Percentiles rank a stretch among this genome's conserved stretches.
Evolutionary conservation across 768 basidiomycete genomes (phyloP).

Genomic region (Amanita polypyramis): DNA sequence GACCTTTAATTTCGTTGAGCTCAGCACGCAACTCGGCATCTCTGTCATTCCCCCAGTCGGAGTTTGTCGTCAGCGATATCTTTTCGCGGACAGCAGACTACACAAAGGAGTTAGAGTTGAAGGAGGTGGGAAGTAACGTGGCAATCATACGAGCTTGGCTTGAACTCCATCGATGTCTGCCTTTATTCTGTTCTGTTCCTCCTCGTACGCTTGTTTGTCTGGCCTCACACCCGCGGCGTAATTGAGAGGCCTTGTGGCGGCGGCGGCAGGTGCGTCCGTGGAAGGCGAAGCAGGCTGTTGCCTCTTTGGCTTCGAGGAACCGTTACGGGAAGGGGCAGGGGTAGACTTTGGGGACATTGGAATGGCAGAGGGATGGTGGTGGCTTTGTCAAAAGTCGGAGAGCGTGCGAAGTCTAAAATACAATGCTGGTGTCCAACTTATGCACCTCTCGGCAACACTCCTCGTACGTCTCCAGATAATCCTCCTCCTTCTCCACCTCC

Average conservation of each 20-base stretch:
- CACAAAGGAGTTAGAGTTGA: conserved; percentile 8
- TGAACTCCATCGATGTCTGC: conserved; percentile 78
- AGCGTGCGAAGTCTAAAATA: conserved; percentile 35
- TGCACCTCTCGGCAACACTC: conserved; percentile 82
- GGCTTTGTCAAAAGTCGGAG: conserved; percentile 10
- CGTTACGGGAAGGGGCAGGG: conserved; percentile 29
- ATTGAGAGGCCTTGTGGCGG: conserved; percentile 30
- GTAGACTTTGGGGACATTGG: conserved; percentile 46
- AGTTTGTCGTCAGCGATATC: conserved; percentile 52
- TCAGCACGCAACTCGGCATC: conserved; percentile 66
- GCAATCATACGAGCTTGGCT: conserved; percentile 57
- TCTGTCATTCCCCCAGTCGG: conserved; percentile 59
- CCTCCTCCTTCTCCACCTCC: conserved; percentile 58
- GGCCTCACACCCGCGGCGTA: conserved; percentile 53
- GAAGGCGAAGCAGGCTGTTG: not conserved
- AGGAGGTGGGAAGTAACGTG: conserved; percentile 5
- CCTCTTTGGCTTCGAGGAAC: conserved; percentile 11
- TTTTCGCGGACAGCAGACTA: conserved; percentile 70
- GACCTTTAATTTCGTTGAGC: conserved; percentile 65
- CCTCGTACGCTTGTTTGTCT: conserved; percentile 78
- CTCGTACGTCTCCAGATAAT: conserved; percentile 79
- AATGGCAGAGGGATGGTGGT: conserved; percentile 14
- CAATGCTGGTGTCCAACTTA: conserved; percentile 61
- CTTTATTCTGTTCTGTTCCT: conserved; percentile 77
- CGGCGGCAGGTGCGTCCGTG: conserved; percentile 15